These are phyloP conservation scores for Gastrolobium bilobum DNA, from an alignment of 306 rosid species.

Conservation along the genomic window DNA sequence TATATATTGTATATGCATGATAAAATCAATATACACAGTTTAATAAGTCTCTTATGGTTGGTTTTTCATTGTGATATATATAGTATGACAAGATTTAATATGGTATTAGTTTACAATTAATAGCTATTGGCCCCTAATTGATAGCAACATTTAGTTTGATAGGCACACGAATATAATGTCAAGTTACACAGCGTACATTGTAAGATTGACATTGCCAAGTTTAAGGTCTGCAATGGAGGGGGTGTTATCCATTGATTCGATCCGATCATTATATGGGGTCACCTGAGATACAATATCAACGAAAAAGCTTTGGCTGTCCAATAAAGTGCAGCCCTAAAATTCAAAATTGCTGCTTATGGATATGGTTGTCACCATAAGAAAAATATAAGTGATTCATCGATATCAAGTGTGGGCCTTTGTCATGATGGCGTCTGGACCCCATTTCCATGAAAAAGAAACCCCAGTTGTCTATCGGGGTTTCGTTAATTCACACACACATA, in stretches of 20 bases:
- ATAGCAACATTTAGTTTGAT: neutral
- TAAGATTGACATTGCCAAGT: constrained; percentile 41
- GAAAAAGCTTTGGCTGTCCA: constrained; percentile 42
- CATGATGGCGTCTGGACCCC: constrained; percentile 43
- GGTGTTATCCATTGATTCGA: constrained; percentile 41
- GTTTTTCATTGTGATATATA: neutral
- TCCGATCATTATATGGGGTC: constrained; percentile 53
- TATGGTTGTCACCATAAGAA: constrained; percentile 50
- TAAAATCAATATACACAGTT: neutral
- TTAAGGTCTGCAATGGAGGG: constrained; percentile 30
- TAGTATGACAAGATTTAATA: neutral
- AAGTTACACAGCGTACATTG: neutral
- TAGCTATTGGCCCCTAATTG: neutral
- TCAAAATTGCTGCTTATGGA: constrained; percentile 53
- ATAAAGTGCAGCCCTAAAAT: constrained; percentile 45
- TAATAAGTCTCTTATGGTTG: neutral
- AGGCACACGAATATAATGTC: constrained; percentile 21
- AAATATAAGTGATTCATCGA: constrained; percentile 35
- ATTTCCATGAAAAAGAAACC: constrained; percentile 38
- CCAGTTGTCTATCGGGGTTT: too few species aligned
- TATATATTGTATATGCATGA: neutral
- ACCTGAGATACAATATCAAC: constrained; percentile 39
- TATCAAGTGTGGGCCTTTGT: constrained; percentile 48
- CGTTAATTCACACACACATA: too few species aligned
- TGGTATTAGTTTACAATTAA: neutral